Conservation (phyloP, 176 grass and related monocot species). For the Urochloa ruziziensis region DNA sequence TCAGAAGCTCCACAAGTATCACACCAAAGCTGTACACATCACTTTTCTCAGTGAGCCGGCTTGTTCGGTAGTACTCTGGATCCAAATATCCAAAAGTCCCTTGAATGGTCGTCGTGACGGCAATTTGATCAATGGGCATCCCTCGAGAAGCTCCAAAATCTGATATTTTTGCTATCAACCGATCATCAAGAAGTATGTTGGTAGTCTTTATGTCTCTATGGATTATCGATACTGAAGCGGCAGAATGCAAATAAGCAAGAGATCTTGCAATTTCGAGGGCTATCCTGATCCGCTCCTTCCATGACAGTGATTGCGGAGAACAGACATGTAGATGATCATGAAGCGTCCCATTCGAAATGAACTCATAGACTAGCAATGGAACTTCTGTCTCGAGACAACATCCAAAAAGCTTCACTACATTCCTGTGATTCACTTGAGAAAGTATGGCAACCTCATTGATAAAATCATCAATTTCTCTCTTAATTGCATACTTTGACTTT, state of each 20-base stretch:
- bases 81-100: slow-evolving; percentile 66
- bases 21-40: slow-evolving; percentile 67
- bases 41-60: slow-evolving; percentile 57
- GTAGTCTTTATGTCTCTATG: slow-evolving; percentile 58
- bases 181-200: slow-evolving; percentile 65
- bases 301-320: not conserved
- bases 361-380: slow-evolving; percentile 55
- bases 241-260: slow-evolving; percentile 56
- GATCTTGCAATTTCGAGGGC: slow-evolving; percentile 46
- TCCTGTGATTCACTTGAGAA: slow-evolving; percentile 66
- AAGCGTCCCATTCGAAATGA: slow-evolving; percentile 59
- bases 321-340: slow-evolving; percentile 30
- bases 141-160: slow-evolving; percentile 64
- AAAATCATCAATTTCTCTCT: slow-evolving; percentile 60
- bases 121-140: slow-evolving; percentile 37
- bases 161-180: slow-evolving; percentile 44
- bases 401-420: slow-evolving; percentile 64
- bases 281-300: slow-evolving; percentile 38
- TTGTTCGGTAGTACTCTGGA: slow-evolving; percentile 52
- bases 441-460: slow-evolving; percentile 70
- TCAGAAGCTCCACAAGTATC: slow-evolving; percentile 62
- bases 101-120: slow-evolving; percentile 52
- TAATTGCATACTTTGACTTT: slow-evolving; percentile 48
- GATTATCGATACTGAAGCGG: slow-evolving; percentile 41
- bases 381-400: slow-evolving; percentile 69